Evolutionary conservation across 257 asterid genomes (phyloP), one percentile per base, ranked within the genome.

Genomic region (Jasminum sambac): DNA sequence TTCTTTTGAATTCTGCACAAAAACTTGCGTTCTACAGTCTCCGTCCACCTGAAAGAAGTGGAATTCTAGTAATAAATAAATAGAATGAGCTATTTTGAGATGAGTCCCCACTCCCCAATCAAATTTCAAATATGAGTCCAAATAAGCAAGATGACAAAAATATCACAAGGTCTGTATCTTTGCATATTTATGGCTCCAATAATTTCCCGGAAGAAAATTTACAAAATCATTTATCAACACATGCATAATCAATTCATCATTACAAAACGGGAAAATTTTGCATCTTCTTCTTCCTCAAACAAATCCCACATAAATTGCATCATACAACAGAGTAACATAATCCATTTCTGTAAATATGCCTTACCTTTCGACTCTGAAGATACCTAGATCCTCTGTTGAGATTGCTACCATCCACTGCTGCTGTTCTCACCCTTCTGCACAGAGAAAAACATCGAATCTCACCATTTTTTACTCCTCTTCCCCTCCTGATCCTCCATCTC

Each of bases 131-230:
- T n/a, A n/a, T n/a, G n/a, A n/a, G n/a, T n/a, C n/a, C n/a, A n/a
- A n/a, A n/a, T n/a, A n/a, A n/a, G n/a, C n/a, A n/a, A n/a, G n/a
- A n/a, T n/a, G n/a, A n/a, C n/a, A n/a, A 73, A 81, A 81, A 72
- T 68, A 80, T 78, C 74, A 48, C 66, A 30, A 13, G 12, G 1
- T 23, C 66, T 69, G 76, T 67, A 73, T 11, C 58, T 10, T 64
- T 26, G 65, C 26, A 68, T 50, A 75, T 50, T 21, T 82, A 74
- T 80, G 86, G 87, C 34, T 76, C 78, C 67, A 73, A 73, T 79
- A 73, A 69, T 25, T 76, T 69, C 34, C 8, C 24, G 43, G 6
- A 63, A 42, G 38, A n/a, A 2, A 34, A 11, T 55, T 37, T 71
- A 59, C 42, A 19, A 7, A 61, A 8, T 60, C 58, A 72, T 68